Base-by-base conservation (phyloP, 192 early-diverging fungal genomes). In the Backusella westeae region DNA sequence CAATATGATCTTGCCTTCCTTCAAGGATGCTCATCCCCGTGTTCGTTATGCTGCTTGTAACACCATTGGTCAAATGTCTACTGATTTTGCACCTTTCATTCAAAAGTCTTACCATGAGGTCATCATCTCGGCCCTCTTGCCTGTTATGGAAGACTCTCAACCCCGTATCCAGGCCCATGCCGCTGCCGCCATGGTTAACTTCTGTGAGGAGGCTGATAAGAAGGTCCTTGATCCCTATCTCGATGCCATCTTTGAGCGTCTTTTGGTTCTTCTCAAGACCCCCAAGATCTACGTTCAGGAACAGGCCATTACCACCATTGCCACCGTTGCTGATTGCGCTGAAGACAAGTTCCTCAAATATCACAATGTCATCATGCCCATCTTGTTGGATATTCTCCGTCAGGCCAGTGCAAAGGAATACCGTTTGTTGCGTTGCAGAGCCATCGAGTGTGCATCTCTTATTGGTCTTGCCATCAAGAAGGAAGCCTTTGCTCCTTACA, bases 41-140 rank as follows among this genome's bases (percentile, higher is more conserved):
- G 98, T 99, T 29, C 94, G 97, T 67, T 95, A 97, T 83, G 97
- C 98, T 59, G 93, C 94, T 52, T 98, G 96, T 85, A 98, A 98
- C 84, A 93, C 95, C 73, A 84, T 98, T 21, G 98, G 98, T 15
- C 98, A 99, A 84, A 95, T 99, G 94, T 93, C 93, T 66, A 98
- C 95, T 0, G 98, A 99, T 85, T 99, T 99, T 84, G 90, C 96
- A 71, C 89, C 90, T 34, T 76, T 75, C 21, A 78, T 96, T 42
- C 94, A 95, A 81, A 90, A 89, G 82, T 87, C 92, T 80, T 91
- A 87, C 84, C 90, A 94, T 76, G 82, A 89, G 34, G 69, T 83
- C n/a, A 87, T 95, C 4, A 86, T 98, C 41, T 83, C 89, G 34
- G 85, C 88, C 68, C 87, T 99, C 49, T 91, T 99, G 35, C 93